phyloP scores from a whole-genome alignment of 768 basidiomycete species.

The Kwoniella sp. region DNA sequence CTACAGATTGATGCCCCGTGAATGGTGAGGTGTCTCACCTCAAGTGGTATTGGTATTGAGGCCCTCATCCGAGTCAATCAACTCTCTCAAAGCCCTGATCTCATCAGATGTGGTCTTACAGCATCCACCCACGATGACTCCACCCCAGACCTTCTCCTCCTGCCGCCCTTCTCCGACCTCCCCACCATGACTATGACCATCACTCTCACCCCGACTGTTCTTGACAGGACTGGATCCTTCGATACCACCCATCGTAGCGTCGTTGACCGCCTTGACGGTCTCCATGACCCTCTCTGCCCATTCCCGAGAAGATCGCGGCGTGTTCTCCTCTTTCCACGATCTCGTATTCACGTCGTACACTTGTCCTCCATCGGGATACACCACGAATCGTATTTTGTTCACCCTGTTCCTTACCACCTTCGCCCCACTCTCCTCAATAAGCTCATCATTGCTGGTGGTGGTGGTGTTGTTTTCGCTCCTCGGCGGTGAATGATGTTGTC shows the following conservation, averaged over 20 bases:
- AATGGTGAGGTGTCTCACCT: too few relatives aligned
- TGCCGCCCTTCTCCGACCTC: too few relatives aligned
- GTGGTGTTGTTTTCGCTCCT: not conserved
- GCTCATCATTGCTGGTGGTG: not conserved
- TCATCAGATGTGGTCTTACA: constrained; percentile 66
- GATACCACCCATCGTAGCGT: constrained; percentile 47
- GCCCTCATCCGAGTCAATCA: constrained; percentile 27
- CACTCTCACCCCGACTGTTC: constrained; percentile 32
- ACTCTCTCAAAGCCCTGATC: constrained; percentile 56
- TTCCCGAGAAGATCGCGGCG: not conserved
- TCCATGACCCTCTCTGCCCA: constrained; percentile 10
- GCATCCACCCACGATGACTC: constrained; percentile 70
- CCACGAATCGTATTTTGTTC: constrained; percentile 57
- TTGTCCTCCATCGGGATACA: constrained; percentile 74
- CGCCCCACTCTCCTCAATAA: too few relatives aligned
- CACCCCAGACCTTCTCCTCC: constrained; percentile 58
- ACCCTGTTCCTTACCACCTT: too few relatives aligned
- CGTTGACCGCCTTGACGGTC: not conserved
- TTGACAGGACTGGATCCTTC: too few relatives aligned
- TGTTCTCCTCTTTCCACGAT: constrained; percentile 58
- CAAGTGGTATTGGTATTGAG: too few relatives aligned
- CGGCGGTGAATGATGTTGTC: not conserved
- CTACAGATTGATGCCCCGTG: too few relatives aligned
- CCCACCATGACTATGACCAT: not conserved
- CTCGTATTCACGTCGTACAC: constrained; percentile 61